Conservation (phyloP, 805 yeast genomes). For the Starmerella vaccinii region DNA sequence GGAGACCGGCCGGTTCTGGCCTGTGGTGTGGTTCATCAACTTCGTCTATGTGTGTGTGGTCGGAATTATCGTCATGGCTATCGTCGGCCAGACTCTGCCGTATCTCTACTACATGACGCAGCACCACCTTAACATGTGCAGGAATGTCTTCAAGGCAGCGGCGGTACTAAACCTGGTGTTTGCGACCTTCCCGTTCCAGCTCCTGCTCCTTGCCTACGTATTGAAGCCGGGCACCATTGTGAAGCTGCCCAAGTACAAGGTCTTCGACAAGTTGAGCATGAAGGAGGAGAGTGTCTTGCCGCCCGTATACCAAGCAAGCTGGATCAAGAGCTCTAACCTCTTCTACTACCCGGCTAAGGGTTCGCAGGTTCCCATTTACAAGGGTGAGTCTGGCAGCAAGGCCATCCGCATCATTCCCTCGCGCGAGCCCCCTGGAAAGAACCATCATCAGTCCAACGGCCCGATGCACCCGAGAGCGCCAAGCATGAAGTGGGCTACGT, state of each 20-base stretch:
- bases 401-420: slow-evolving; percentile 56
- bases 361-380: slow-evolving; percentile 33
- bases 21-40: slow-evolving; percentile 45
- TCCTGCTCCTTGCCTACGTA: slow-evolving; percentile 44
- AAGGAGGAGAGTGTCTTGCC: slow-evolving; percentile 33
- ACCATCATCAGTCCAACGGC: slow-evolving; percentile 42
- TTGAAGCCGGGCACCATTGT: slow-evolving; percentile 45
- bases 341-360: slow-evolving; percentile 49
- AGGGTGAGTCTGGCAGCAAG: slow-evolving; percentile 38
- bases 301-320: slow-evolving; percentile 50
- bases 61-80: slow-evolving; percentile 62
- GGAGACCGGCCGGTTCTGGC: slow-evolving; percentile 45
- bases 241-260: slow-evolving; percentile 19
- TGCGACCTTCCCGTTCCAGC: slow-evolving; percentile 42
- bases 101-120: slow-evolving; percentile 45
- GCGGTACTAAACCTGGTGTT: slow-evolving; percentile 41
- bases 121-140: slow-evolving; percentile 40
- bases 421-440: slow-evolving; percentile 35
- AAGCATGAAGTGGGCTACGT: slow-evolving; percentile 36
- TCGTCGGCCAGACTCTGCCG: slow-evolving; percentile 53
- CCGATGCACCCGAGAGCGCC: slow-evolving; percentile 31
- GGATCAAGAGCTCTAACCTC: slow-evolving; percentile 58
- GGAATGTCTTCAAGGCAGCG: slow-evolving; percentile 45
- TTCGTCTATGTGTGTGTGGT: slow-evolving; percentile 42
- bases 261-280: slow-evolving; percentile 15